phyloP scores from a whole-genome alignment of 129 eudicot species.

The Heracleum sosnowskyi region DNA sequence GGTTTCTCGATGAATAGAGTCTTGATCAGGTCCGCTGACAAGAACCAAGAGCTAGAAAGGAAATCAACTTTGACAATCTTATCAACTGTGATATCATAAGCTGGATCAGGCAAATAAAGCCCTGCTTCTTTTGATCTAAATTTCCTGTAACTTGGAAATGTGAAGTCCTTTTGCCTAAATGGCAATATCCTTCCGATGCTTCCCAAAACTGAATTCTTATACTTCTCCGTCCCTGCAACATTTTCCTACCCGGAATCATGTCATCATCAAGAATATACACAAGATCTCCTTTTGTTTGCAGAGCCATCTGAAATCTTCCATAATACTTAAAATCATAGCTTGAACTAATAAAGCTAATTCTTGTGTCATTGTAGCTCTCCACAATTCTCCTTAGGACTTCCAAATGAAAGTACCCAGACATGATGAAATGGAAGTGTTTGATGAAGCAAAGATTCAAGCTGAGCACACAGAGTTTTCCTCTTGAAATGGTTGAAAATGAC shows the following conservation, averaged over 20 bases:
- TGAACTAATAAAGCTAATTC: conserved; percentile 80
- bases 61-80: conserved; percentile 90
- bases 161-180: conserved; percentile 79
- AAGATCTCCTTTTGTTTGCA: conserved; percentile 81
- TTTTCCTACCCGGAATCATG: conserved; percentile 88
- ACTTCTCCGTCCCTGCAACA: conserved; percentile 90
- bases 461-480: conserved; percentile 84
- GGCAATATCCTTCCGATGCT: conserved; percentile 96
- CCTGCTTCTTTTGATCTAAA: conserved; percentile 94
- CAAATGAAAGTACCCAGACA: conserved; percentile 90
- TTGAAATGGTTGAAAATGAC: conserved; percentile 89
- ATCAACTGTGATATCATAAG: conserved; percentile 77
- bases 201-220: conserved; percentile 82
- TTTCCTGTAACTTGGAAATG: conserved; percentile 92
- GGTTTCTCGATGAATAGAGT: conserved; percentile 92
- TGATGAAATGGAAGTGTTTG: conserved; percentile 93
- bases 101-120: conserved; percentile 94
- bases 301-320: conserved; percentile 91
- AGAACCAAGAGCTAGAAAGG: conserved; percentile 95
- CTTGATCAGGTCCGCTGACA: conserved; percentile 85
- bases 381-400: conserved; percentile 85
- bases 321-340: conserved; percentile 88
- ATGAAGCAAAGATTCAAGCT: conserved; percentile 70
- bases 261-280: conserved; percentile 90
- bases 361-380: conserved; percentile 63